Percentiles rank a stretch among this genome's conserved stretches.
Conservation (phyloP, 495 filamentous ascomycete genomes). For the Jackrogersella multiformis region DNA sequence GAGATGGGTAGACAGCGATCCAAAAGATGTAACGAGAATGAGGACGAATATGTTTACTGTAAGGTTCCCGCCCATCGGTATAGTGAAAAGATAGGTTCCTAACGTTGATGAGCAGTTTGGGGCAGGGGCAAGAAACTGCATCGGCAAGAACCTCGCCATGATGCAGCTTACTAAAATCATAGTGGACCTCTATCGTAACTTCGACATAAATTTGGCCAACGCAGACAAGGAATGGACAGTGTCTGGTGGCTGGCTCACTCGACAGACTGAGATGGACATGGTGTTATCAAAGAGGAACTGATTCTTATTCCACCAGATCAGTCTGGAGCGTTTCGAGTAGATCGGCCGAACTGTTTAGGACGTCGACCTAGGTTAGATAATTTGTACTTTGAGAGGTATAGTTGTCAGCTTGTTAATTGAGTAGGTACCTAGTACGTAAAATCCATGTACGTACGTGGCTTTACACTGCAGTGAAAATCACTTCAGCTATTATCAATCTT, state of each 20-base stretch:
- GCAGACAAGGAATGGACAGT: background rate
- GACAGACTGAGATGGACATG: background rate
- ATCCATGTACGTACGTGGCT: background rate
- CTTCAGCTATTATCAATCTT: background rate
- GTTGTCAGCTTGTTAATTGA: no score
- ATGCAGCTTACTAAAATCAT: background rate
- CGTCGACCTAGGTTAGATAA: no score
- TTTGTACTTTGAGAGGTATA: no score
- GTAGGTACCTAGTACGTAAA: background rate
- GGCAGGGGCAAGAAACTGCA: background rate
- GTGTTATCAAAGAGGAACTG: background rate
- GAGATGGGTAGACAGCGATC: background rate
- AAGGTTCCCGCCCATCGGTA: background rate
- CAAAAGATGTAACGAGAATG: background rate
- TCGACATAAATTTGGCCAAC: background rate
- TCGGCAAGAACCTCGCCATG: background rate
- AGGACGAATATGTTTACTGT: background rate
- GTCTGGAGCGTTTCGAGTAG: background rate
- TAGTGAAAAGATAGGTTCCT: background rate
- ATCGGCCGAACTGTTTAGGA: background rate
- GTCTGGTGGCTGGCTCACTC: background rate
- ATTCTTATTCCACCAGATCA: background rate
- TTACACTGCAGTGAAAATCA: background rate
- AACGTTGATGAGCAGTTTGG: background rate
- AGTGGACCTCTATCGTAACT: background rate